Base-by-base conservation (phyloP, 306 rosid species). In the Echinosophora koreensis region DNA sequence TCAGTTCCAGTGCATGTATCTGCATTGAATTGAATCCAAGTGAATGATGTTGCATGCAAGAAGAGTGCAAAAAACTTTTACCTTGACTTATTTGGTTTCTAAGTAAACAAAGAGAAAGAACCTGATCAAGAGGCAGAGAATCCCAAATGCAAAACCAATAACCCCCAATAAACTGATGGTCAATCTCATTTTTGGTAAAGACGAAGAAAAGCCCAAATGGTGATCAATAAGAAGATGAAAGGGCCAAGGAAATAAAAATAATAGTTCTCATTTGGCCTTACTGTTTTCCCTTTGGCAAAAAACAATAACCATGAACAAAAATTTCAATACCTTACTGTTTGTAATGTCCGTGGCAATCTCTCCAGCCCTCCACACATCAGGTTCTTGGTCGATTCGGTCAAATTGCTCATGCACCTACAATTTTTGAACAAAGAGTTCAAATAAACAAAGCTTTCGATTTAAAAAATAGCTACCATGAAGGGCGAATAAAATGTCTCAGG, bases 361-460 rank as follows among this genome's bases (percentile, higher is more conserved):
- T 81, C 90, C 87, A 28, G 89, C 92, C 76, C 91, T 87, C 97
- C 98, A 95, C 68, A 92, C 97, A 82, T 92, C 93, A 52, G 98
- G 97, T 86, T 92, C 92, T 55, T 56, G 84, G 84, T 92, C 91
- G 39, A 85, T 90, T 83, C 57, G 86, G 18, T 84, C 88, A 81
- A 87, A 92, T 71, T 62, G 62, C 74, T 87, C 92, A 12, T 0
- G 73, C 65, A 85, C 93, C 98, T 92, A 64, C 4, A 54, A 59
- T 65, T 74, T 73, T 38, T 35, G 1, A 59, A 76, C 34, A 60
- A 18, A 55, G 17, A 68, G 72, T 74, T 8, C 22, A 81, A 22
- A 56, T 52, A 64, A 73, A 28, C 64, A 70, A 47, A 64, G 41
- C 60, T 11, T 66, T 22, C 55, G 56, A 57, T 47, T 50, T 56